A percentile compares a stretch with the other conserved stretches of the same genome.
Conservation (phyloP, 257 asterid genomes). For the Lavandula angustifolia region DNA sequence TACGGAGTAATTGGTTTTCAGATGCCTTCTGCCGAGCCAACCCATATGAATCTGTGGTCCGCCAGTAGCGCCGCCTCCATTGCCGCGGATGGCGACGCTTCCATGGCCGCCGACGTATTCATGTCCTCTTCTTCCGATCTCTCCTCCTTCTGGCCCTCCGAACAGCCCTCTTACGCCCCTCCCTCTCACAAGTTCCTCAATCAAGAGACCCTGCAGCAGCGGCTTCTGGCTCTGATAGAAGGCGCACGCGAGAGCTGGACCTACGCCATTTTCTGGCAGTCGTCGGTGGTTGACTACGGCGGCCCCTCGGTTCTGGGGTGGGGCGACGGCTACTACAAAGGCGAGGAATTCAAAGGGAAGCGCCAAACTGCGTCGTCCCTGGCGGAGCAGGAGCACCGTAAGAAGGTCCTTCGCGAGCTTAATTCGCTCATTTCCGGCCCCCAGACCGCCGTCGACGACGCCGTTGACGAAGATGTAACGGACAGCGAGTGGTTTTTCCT, state of each 20-base stretch:
- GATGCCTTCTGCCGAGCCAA: constrained; percentile 28
- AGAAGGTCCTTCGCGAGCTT: constrained; percentile 72
- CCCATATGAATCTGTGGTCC: constrained; percentile 47
- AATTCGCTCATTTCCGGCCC: constrained; percentile 71
- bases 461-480: constrained; percentile 82
- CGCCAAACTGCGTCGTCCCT: constrained; percentile 43
- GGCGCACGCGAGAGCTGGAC: constrained; percentile 82
- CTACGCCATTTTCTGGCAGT: constrained; percentile 92
- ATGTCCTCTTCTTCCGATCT: constrained; percentile 56
- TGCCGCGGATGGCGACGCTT: constrained; percentile 41
- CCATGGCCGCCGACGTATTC: constrained; percentile 60
- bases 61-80: constrained; percentile 21
- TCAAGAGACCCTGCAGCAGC: constrained; percentile 78
- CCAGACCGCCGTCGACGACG: constrained; percentile 40
- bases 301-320: constrained; percentile 53
- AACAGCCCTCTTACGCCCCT: constrained; percentile 28
- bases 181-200: constrained; percentile 46
- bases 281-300: constrained; percentile 48
- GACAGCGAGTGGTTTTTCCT: constrained; percentile 91
- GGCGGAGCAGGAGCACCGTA: constrained; percentile 73
- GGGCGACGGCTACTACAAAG: constrained; percentile 89
- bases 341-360: constrained; percentile 58
- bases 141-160: constrained; percentile 55
- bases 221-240: constrained; percentile 68
- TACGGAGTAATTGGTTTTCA: constrained; percentile 51